Base-by-base conservation (phyloP, 2,329 filamentous ascomycete genomes). In the Dothistroma septosporum region DNA sequence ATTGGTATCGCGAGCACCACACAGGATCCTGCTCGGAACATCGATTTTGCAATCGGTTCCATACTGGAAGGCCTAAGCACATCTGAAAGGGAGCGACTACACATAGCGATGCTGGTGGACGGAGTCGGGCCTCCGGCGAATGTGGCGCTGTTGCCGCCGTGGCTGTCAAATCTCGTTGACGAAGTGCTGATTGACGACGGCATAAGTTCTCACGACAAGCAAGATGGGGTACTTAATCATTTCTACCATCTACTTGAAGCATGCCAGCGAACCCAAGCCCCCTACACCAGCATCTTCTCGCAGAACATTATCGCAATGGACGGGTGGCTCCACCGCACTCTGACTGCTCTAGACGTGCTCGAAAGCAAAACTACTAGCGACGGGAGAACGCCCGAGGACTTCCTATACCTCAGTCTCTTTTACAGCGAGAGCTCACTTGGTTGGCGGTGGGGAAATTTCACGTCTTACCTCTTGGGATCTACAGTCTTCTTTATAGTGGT, bases 261-360 rank as follows among this genome's bases (percentile, higher is more conserved):
- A 11, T 81, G 79, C 65, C 62, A 72, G 24, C 68, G 69, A 31
- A 69, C 71, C 7, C 71, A 72, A 21, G 71, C 78, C 8, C 72
- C 74, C 2, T 79, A 79, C 62, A 72, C 77, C 41, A 69, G 74
- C 6, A 76, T 82, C 44, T 65, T 82, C 4, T 79, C 82, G 64
- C 79, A 81, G 62, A 79, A 81, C 63, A 72, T 76, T 3, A 58
- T 82, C 4, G 78, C 77, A 35, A 73, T 77, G 65, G 77, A 79
- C 54, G 79, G 79, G 12, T 81, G 80, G 79, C 79, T 76, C 63
- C 70, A 76, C 53, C 74, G 77, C 4, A 76, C 76, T 0, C 68
- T 76, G 44, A 61, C 70, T 5, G 78, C 74, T 0, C 64, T 80
- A 33, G 63, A 70, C 69, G 12, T 54, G 50, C 28, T 46, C 8